These are phyloP conservation scores for Circinella umbellata DNA, from an alignment of 371 early-diverging fungal species.

Conservation along the genomic window DNA sequence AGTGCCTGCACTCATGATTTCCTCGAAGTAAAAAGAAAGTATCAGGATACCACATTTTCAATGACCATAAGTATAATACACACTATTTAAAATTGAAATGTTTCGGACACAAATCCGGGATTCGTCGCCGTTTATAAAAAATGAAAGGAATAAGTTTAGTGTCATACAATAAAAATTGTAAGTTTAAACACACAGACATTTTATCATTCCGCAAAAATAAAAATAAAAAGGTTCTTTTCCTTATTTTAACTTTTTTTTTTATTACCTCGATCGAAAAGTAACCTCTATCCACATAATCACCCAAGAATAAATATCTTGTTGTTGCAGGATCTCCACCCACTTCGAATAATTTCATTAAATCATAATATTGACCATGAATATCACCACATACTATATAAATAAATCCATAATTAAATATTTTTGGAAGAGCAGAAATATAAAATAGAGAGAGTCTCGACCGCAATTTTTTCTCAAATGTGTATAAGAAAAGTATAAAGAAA, in stretches of 20 bases:
- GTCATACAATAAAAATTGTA: background rate
- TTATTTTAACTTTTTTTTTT: too few relatives aligned
- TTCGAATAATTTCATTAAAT: slow-evolving; percentile 98
- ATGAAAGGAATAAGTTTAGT: background rate
- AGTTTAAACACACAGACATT: background rate
- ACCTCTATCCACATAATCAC: slow-evolving; percentile 99
- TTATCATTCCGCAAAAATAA: background rate
- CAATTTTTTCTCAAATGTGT: too few relatives aligned
- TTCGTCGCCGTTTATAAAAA: slow-evolving; percentile 3
- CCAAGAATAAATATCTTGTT: slow-evolving; percentile 91
- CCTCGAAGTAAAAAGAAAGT: slow-evolving; percentile 94
- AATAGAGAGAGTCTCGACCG: too few relatives aligned
- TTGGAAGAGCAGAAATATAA: background rate
- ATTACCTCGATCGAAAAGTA: slow-evolving; percentile 87
- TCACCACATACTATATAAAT: slow-evolving; percentile 92
- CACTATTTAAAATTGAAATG: slow-evolving; percentile 61
- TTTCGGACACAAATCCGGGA: background rate
- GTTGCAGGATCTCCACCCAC: slow-evolving; percentile 94
- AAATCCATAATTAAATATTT: background rate
- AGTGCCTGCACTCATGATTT: slow-evolving; percentile 98
- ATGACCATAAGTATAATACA: slow-evolving; percentile 86
- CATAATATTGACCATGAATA: slow-evolving; percentile 99
- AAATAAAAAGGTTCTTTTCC: too few relatives aligned
- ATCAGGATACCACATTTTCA: slow-evolving; percentile 94
- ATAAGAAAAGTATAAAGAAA: background rate